Conservation (phyloP, 495 filamentous ascomycete species). For the Xylaria curta region DNA sequence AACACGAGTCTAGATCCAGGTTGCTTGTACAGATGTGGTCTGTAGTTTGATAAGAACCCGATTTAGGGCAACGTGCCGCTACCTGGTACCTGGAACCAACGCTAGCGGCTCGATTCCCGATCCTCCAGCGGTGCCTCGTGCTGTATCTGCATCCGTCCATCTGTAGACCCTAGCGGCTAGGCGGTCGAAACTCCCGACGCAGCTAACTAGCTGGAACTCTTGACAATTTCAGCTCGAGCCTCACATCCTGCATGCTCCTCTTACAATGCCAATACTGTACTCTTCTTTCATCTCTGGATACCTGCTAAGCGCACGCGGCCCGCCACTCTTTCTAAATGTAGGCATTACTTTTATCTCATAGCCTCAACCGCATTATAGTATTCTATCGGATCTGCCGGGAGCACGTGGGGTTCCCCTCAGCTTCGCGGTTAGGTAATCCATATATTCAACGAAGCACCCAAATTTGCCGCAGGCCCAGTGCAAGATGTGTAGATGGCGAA, state of each 20-base stretch:
- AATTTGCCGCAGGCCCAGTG: too few species aligned
- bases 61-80: neutral
- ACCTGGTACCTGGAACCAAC: constrained; percentile 7
- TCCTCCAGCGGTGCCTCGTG: constrained; percentile 5
- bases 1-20: too few species aligned
- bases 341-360: too few species aligned
- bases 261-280: too few species aligned
- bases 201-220: neutral
- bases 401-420: neutral
- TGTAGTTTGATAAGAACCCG: neutral
- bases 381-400: neutral
- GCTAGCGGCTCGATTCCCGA: constrained; percentile 26
- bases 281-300: too few species aligned
- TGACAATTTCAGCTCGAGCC: constrained; percentile 14
- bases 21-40: too few species aligned
- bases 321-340: too few species aligned
- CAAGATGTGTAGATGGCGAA: too few species aligned
- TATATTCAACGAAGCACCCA: neutral
- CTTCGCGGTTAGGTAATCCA: too few species aligned
- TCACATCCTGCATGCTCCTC: neutral
- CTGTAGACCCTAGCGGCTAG: constrained; percentile 15
- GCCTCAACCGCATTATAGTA: too few species aligned
- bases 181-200: constrained; percentile 15
- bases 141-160: neutral
- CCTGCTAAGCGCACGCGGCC: too few species aligned